Evolutionary conservation across 2,329 filamentous ascomycete genomes (phyloP).

Genomic region (Hymenoscyphus fraxineus): DNA sequence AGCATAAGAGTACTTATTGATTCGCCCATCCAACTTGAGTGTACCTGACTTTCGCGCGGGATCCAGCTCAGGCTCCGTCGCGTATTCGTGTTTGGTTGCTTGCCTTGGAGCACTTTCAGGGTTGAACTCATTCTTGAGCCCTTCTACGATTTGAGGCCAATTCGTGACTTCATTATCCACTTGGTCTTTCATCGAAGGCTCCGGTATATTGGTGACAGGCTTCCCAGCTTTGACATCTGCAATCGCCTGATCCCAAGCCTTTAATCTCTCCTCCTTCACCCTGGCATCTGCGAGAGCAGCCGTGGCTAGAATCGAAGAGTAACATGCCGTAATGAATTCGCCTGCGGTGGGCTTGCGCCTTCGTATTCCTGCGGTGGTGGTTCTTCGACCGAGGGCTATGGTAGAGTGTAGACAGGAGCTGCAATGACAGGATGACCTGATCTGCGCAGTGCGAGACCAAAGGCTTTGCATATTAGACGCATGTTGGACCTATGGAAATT

Average conservation of each 20-base stretch:
- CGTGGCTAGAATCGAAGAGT: slow-evolving; percentile 63
- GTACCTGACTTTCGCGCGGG: not conserved
- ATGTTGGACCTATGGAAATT: slow-evolving; percentile 21
- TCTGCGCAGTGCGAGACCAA: slow-evolving; percentile 64
- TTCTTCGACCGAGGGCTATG: slow-evolving; percentile 46
- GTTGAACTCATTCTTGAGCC: not conserved
- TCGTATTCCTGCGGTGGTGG: slow-evolving; percentile 44
- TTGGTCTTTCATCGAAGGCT: not conserved
- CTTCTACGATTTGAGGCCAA: not conserved
- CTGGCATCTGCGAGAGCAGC: slow-evolving; percentile 60
- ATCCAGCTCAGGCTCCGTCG: not conserved
- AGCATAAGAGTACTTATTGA: not conserved
- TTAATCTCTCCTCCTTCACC: slow-evolving; percentile 53
- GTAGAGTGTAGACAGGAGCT: slow-evolving; percentile 54
- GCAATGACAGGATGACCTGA: slow-evolving; percentile 59
- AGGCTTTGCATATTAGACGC: slow-evolving; percentile 58
- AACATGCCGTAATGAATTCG: slow-evolving; percentile 62
- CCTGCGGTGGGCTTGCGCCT: slow-evolving; percentile 48
- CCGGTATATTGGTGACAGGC: slow-evolving; percentile 5
- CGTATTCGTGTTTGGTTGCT: not conserved
- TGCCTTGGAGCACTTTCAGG: not conserved
- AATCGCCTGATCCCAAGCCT: slow-evolving; percentile 59
- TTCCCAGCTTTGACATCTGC: slow-evolving; percentile 43
- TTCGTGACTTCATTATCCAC: not conserved
- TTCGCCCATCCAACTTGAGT: not conserved